Conservation (phyloP, 805 yeast genomes). For the Saccharomycopsis schoenii region DNA sequence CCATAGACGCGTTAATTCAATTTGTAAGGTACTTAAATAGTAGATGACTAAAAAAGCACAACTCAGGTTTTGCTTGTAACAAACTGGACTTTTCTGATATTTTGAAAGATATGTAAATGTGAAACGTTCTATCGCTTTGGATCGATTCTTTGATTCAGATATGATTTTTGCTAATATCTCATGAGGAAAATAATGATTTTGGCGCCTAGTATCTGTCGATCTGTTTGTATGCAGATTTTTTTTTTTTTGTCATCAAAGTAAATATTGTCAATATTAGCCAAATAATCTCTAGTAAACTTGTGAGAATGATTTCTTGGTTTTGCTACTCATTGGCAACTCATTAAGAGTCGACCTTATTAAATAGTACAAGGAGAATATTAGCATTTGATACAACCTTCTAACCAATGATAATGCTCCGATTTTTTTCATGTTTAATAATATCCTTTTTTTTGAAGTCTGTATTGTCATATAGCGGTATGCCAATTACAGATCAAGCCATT, state of each 20-base stretch:
- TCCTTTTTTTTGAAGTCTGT: not conserved
- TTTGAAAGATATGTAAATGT: too few species aligned
- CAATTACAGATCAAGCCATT: not conserved
- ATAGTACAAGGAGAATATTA: not conserved
- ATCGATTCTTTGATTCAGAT: not conserved
- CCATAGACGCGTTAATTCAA: not conserved
- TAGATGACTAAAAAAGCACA: not conserved
- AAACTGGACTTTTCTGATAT: too few species aligned
- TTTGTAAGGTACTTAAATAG: not conserved
- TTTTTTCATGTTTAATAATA: not conserved
- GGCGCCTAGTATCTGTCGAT: too few species aligned
- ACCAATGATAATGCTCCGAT: not conserved
- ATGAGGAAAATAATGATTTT: too few species aligned
- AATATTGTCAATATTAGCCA: not conserved
- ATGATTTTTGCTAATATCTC: too few species aligned
- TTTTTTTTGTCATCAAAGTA: not conserved
- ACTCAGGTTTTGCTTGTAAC: not conserved
- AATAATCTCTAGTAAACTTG: not conserved
- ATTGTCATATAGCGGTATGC: not conserved
- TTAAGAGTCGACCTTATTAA: too few species aligned
- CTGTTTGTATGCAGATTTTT: too few species aligned
- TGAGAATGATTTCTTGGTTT: too few species aligned
- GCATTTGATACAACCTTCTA: not conserved
- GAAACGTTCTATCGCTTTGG: not conserved
- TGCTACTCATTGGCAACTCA: too few species aligned